Evolutionary conservation across 768 basidiomycete genomes (phyloP), one percentile per base, ranked within the genome.

Genomic region (Cystobasidium ongulense): DNA sequence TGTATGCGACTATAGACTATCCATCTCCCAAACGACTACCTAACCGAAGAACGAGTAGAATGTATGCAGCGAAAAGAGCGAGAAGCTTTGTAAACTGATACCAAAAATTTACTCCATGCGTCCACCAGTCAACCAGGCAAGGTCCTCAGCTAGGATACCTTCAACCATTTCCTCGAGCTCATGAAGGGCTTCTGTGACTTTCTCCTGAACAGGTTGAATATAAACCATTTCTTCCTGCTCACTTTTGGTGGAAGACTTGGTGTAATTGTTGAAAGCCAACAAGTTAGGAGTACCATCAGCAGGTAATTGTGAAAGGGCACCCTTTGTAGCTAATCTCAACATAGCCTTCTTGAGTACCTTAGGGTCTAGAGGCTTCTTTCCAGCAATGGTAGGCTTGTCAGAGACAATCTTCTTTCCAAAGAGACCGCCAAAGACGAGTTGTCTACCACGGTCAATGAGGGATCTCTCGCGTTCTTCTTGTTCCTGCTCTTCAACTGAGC

Each of bases 331-430:
- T 3, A 97, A 83, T 1, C 80, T 82, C 35, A 90, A 46, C 35
- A 98, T 76, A 5, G 89, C 89, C 73, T 85, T 82, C 88, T 91
- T 96, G 75, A 98, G 83, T 81, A 89, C 86, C 36, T 81, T 78
- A 5, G 94, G 90, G 2, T 86, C 86, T 25, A 95, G 59, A 29
- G 77, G 76, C 67, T 73, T 50, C 73, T 73, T 63, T 80, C 80
- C 78, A 80, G 76, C 2, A 87, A 85, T 17, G 84, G 80, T 18
- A 31, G 76, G 72, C 25, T 63, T 65, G 63, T 80, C 78, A 66
- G 76, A 76, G 46, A 66, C 77, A 68, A 29, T 62, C 64, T 72
- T 61, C 67, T 73, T 75, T 18, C 35, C 50, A 41, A 59, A 59
- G 57, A 59, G 57, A 59, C 57, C 57, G 41, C 63, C 43, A 67